phyloP scores from a whole-genome alignment of 768 basidiomycete genomes.

The Sarcomyxa edulis region DNA sequence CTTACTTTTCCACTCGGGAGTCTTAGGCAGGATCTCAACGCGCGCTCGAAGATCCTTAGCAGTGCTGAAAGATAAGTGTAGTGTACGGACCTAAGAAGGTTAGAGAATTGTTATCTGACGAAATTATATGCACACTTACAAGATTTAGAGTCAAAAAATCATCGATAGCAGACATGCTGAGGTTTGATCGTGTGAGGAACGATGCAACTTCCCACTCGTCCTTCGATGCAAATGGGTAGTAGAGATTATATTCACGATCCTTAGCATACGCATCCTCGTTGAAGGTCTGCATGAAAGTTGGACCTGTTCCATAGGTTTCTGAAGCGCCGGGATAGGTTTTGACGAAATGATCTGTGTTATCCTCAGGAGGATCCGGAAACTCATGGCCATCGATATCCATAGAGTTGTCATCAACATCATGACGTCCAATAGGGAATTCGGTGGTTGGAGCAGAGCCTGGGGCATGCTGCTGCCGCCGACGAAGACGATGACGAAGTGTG shows the following conservation, averaged over 20 bases:
- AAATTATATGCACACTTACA: too few species aligned
- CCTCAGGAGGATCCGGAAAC: too few species aligned
- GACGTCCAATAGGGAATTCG: too few species aligned
- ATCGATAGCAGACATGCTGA: slow-evolving; percentile 23
- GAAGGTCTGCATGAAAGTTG: slow-evolving; percentile 22
- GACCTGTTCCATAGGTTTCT: slow-evolving; percentile 10
- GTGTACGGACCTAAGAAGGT: slow-evolving; percentile 4
- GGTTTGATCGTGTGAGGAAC: slow-evolving; percentile 19
- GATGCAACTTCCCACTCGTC: slow-evolving; percentile 27
- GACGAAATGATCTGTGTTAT: neutral
- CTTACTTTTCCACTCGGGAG: slow-evolving; percentile 14
- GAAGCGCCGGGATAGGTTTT: slow-evolving; percentile 6
- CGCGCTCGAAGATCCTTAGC: slow-evolving; percentile 13
- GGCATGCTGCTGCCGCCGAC: too few species aligned
- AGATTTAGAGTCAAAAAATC: slow-evolving; percentile 20
- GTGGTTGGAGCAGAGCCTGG: too few species aligned
- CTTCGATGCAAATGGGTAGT: slow-evolving; percentile 24
- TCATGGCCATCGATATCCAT: too few species aligned
- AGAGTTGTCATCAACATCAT: too few species aligned
- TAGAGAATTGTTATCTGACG: too few species aligned
- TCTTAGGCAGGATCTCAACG: slow-evolving; percentile 13
- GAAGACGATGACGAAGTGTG: too few species aligned
- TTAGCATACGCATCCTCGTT: slow-evolving; percentile 16
- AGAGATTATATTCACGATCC: slow-evolving; percentile 16
- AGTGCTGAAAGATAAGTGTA: slow-evolving; percentile 9